Conservation (phyloP, 2,329 filamentous ascomycete genomes). For the Apiospora koreana region DNA sequence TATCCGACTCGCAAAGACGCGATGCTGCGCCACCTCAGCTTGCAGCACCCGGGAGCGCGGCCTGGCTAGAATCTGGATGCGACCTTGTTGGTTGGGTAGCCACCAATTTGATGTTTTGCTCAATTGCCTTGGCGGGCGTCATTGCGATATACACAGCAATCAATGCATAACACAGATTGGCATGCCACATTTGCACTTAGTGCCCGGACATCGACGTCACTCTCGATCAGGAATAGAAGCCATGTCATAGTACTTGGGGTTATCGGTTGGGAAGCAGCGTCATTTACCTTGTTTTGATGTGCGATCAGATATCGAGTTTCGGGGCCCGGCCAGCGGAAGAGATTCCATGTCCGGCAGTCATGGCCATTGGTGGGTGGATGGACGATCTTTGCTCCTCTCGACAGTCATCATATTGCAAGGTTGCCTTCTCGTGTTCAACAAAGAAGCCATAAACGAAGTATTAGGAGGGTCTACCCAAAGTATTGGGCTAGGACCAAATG, state of each 20-base stretch:
- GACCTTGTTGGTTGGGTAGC: neutral
- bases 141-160: neutral
- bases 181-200: neutral
- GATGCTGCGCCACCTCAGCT: neutral
- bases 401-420: neutral
- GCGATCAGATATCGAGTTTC: conserved; percentile 3
- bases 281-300: neutral
- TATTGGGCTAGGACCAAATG: neutral
- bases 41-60: conserved; percentile 3
- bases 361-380: neutral
- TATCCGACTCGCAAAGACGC: neutral
- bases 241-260: neutral
- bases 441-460: neutral
- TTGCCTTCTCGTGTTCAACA: neutral
- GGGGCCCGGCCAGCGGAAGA: neutral
- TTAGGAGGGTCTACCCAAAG: neutral
- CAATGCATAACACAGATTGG: neutral
- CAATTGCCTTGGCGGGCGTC: neutral
- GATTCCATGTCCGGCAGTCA: neutral
- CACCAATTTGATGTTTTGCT: neutral
- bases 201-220: neutral
- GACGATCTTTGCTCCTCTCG: neutral
- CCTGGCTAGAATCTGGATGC: neutral
- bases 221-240: neutral
- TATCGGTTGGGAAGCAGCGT: neutral